These are phyloP conservation scores for Cynanchum wilfordii DNA, from an alignment of 257 asterid species.

Conservation along the genomic window DNA sequence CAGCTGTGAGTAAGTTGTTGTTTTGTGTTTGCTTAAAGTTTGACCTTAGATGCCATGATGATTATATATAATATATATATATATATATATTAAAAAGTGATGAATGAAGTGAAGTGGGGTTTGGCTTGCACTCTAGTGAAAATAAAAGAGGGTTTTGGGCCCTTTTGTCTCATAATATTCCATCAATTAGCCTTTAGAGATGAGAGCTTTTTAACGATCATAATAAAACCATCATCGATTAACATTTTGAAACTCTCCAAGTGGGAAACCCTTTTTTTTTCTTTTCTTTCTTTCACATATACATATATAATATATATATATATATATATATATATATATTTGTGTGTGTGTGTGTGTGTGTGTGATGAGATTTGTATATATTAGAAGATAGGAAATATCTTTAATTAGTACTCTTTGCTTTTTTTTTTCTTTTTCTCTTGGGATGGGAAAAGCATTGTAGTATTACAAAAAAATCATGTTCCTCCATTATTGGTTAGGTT, in stretches of 20 bases:
- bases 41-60: conserved; percentile 42
- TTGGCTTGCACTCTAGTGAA: conserved; percentile 48
- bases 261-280: no score
- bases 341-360: no score
- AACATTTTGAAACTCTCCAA: no score
- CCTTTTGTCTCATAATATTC: conserved; percentile 46
- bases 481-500: conserved; percentile 29
- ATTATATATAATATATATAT: conserved; percentile 22
- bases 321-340: no score
- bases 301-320: no score
- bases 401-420: neutral
- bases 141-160: conserved; percentile 39
- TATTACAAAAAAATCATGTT: conserved; percentile 11
- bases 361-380: no score
- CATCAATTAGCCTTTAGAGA: conserved; percentile 43
- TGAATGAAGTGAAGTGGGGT: conserved; percentile 39
- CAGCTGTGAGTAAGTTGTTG: conserved; percentile 34
- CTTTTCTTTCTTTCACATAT: no score
- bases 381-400: neutral
- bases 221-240: conserved; percentile 29
- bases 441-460: conserved; percentile 17
- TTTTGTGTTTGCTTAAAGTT: conserved; percentile 43
- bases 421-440: conserved; percentile 11
- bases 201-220: conserved; percentile 40
- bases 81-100: conserved; percentile 3